These are phyloP conservation scores for Quercus lobata DNA, from an alignment of 331 rosid species.

Conservation along the genomic window DNA sequence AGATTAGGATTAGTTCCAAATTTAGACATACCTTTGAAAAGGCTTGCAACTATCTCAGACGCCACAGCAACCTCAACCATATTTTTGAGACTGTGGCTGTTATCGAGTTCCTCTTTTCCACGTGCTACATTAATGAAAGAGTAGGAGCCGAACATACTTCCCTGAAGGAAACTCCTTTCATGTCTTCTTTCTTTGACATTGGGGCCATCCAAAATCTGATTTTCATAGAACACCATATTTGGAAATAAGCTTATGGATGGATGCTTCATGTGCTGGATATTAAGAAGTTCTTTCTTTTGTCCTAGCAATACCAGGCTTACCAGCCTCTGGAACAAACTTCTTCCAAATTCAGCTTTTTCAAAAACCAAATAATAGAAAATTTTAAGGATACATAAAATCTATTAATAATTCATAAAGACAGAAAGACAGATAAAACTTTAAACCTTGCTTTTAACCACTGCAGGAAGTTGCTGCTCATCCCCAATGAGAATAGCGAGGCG, in stretches of 20 bases:
- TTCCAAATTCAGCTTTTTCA: constrained; percentile 18
- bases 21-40: constrained; percentile 17
- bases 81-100: constrained; percentile 20
- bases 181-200: constrained; percentile 24
- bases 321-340: constrained; percentile 17
- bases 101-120: constrained; percentile 27
- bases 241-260: constrained; percentile 37
- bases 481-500: too few species aligned
- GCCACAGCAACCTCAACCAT: constrained; percentile 32
- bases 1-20: neutral
- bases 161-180: constrained; percentile 6
- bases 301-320: neutral
- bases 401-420: too few species aligned
- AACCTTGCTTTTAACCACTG: too few species aligned
- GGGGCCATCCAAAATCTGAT: constrained; percentile 15
- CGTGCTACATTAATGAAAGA: constrained; percentile 32
- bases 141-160: constrained; percentile 23
- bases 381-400: neutral
- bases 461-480: too few species aligned
- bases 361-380: neutral
- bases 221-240: constrained; percentile 21
- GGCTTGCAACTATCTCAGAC: constrained; percentile 21
- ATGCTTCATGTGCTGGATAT: constrained; percentile 43
- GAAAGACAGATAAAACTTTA: too few species aligned
- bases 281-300: neutral